Percentiles rank a stretch among this genome's conserved stretches.
These are phyloP conservation scores for Acanthamoeba healyi DNA, from an alignment of 208 protist genomes.

Conservation along the genomic window DNA sequence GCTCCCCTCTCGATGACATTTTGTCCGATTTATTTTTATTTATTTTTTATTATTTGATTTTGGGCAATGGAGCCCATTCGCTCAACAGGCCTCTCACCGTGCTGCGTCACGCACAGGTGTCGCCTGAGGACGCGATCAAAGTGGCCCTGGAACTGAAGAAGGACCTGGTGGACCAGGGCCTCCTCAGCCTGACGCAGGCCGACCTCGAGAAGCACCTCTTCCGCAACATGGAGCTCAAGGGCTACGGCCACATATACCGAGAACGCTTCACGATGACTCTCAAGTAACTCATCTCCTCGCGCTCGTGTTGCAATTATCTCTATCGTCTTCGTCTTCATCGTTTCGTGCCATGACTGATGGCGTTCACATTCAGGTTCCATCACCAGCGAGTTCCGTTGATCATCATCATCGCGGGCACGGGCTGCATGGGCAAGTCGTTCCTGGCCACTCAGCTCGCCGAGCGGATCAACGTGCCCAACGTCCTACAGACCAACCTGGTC, in stretches of 20 bases:
- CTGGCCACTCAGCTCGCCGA: constrained; percentile 87
- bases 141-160: constrained; percentile 88
- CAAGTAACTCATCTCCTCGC: constrained; percentile 53
- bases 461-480: constrained; percentile 88
- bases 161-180: constrained; percentile 84
- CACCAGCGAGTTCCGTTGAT: constrained; percentile 88
- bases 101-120: constrained; percentile 2
- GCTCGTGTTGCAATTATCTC: no score
- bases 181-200: constrained; percentile 82
- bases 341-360: not conserved
- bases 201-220: constrained; percentile 87
- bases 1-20: not conserved
- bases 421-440: constrained; percentile 86
- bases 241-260: constrained; percentile 86
- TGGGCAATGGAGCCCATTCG: not conserved
- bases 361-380: constrained; percentile 78
- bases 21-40: no score
- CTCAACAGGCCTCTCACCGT: not conserved
- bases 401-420: constrained; percentile 87
- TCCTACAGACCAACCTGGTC: constrained; percentile 88
- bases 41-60: not conserved
- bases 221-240: constrained; percentile 79
- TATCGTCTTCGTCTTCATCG: not conserved
- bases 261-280: constrained; percentile 83
- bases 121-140: constrained; percentile 84